Conservation (phyloP, 2,329 filamentous ascomycete genomes). For the Dendrostoma leiphaemia region DNA sequence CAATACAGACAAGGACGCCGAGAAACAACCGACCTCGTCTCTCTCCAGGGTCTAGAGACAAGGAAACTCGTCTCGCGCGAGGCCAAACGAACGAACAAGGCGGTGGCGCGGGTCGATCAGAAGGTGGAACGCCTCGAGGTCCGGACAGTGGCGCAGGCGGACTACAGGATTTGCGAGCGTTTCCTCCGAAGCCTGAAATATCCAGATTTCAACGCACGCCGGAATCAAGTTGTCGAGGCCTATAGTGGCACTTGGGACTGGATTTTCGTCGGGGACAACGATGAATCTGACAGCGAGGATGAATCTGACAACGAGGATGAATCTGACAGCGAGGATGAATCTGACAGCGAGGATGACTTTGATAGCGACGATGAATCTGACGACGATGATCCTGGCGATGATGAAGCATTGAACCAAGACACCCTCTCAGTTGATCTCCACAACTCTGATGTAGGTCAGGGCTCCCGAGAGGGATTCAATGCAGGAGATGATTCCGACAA, state of each 20-base stretch:
- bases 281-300: no score
- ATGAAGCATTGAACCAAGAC: no score
- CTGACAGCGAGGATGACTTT: background rate
- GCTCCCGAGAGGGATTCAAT: background rate
- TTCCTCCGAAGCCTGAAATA: constrained; percentile 1
- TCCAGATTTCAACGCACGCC: background rate
- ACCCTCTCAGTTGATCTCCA: background rate
- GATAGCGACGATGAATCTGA: background rate
- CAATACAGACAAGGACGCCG: background rate
- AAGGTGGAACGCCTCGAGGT: background rate
- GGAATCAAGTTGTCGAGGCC: background rate
- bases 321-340: background rate
- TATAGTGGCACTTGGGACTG: background rate
- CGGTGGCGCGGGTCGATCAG: background rate
- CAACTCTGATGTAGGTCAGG: background rate
- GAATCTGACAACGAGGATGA: no score
- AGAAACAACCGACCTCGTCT: background rate
- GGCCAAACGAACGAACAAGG: background rate
- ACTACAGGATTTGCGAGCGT: background rate
- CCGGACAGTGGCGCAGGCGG: background rate
- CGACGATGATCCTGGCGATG: no score
- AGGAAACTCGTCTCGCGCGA: background rate
- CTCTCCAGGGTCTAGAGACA: background rate
- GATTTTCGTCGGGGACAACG: background rate
- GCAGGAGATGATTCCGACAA: background rate